A percentile compares a stretch with the other conserved stretches of the same genome.
phyloP scores from a whole-genome alignment of 345 rosid species.

The Moringa oleifera region DNA sequence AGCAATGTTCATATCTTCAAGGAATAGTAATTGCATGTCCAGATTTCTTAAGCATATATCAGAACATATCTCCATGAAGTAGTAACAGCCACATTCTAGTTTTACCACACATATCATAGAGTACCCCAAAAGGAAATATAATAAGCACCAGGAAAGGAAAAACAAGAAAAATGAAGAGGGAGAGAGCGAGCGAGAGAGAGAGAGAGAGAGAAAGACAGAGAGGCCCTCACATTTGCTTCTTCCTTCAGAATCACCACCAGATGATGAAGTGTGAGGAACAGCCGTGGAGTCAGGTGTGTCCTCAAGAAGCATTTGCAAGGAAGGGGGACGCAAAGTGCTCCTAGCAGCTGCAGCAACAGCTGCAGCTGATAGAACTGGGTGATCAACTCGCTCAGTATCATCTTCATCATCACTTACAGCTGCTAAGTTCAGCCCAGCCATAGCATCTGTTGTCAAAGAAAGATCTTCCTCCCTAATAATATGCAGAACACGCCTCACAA shows the following conservation, averaged over 20 bases:
- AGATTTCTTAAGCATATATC: no score
- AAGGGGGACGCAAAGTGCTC: slow-evolving; percentile 87
- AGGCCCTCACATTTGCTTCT: slow-evolving; percentile 66
- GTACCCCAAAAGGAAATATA: no score
- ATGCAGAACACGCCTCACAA: slow-evolving; percentile 91
- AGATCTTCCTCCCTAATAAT: slow-evolving; percentile 96
- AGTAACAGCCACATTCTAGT: neutral
- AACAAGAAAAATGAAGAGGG: no score
- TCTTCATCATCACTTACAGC: slow-evolving; percentile 78
- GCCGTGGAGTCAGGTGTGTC: slow-evolving; percentile 66
- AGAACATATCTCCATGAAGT: no score
- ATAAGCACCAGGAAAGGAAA: no score
- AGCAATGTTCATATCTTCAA: no score
- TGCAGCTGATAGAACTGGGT: slow-evolving; percentile 75
- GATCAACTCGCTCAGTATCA: slow-evolving; percentile 46
- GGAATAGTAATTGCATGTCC: no score
- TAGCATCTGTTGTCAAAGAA: slow-evolving; percentile 68
- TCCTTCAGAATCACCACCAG: slow-evolving; percentile 98
- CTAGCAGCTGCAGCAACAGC: slow-evolving; percentile 90
- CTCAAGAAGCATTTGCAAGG: slow-evolving; percentile 88
- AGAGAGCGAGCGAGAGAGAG: slow-evolving; percentile 3
- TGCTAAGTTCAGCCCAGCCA: slow-evolving; percentile 63
- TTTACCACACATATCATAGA: neutral
- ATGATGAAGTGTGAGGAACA: slow-evolving; percentile 68
- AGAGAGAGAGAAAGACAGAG: slow-evolving; percentile 7